A percentile compares a stretch with the other conserved stretches of the same genome.
phyloP scores from a whole-genome alignment of 2,329 filamentous ascomycete genomes.

The Helotiales sp. region DNA sequence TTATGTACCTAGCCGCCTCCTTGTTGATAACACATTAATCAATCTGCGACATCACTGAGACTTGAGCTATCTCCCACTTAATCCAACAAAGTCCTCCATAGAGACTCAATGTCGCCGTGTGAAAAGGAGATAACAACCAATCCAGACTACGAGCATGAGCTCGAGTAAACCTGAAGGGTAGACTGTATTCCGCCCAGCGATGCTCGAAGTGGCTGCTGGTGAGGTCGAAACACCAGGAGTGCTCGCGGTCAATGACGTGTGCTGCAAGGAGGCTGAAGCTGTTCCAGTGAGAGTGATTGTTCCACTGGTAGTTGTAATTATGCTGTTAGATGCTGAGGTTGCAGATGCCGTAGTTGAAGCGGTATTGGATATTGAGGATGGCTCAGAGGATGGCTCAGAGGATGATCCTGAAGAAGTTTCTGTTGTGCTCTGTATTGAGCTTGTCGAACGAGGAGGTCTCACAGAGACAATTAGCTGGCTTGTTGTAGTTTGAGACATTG shows the following conservation, averaged over 20 bases:
- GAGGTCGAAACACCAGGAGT: background rate
- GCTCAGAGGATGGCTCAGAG: background rate
- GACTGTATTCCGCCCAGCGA: background rate
- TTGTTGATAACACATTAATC: background rate
- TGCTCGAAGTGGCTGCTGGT: background rate
- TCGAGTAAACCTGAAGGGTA: background rate
- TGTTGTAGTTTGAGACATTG: slow-evolving; percentile 9
- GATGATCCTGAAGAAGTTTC: background rate
- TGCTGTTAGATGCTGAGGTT: background rate
- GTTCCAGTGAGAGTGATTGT: slow-evolving; percentile 8
- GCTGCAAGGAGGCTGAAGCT: slow-evolving; percentile 10
- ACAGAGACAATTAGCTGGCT: slow-evolving; percentile 10
- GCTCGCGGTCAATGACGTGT: slow-evolving; percentile 6
- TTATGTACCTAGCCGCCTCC: no score
- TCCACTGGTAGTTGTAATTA: background rate
- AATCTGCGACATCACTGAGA: background rate
- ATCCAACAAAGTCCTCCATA: background rate
- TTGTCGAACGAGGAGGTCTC: background rate
- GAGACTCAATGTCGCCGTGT: slow-evolving; percentile 36
- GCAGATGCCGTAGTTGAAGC: background rate
- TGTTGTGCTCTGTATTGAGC: background rate
- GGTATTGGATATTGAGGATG: background rate
- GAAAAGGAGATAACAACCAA: background rate
- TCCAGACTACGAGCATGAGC: background rate
- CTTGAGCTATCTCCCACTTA: background rate